Conservation (phyloP, 352 stramenopile species). For the Thraustotheca clavata region DNA sequence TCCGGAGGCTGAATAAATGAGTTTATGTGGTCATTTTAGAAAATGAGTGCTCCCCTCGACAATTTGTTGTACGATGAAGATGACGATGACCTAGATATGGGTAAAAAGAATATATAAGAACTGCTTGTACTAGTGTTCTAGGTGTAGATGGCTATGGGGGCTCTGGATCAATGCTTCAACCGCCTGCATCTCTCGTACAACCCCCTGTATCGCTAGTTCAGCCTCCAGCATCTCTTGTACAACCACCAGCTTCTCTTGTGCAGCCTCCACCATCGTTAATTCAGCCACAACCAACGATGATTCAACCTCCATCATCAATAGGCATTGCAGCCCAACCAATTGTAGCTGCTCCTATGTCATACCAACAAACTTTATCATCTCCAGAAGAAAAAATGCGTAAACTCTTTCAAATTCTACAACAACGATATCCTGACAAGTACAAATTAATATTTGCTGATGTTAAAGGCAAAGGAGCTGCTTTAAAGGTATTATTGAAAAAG, state of each 20-base stretch:
- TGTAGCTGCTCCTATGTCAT: constrained; percentile 4
- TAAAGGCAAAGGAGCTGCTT: background rate
- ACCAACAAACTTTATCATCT: background rate
- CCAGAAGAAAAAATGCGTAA: constrained; percentile 17
- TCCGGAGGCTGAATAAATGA: background rate
- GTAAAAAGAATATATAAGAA: too few species aligned
- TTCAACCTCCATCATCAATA: background rate
- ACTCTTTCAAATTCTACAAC: constrained; percentile 15
- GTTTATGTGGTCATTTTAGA: constrained; percentile 10
- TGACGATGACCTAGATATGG: constrained; percentile 30
- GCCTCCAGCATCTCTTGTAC: background rate
- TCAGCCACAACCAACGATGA: too few species aligned
- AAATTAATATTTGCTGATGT: constrained; percentile 12
- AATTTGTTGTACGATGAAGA: constrained; percentile 74
- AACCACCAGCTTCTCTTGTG: background rate
- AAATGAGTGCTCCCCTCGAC: constrained; percentile 79
- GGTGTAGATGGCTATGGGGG: background rate
- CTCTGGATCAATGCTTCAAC: too few species aligned
- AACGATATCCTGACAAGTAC: constrained; percentile 15
- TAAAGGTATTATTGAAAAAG: constrained; percentile 17
- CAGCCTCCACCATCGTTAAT: constrained; percentile 3
- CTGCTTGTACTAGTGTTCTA: background rate
- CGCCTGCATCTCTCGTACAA: background rate
- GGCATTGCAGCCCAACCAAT: constrained; percentile 9
- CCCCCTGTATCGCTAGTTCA: background rate